phyloP scores from a whole-genome alignment of 495 filamentous ascomycete species.

The Elasticomyces elasticus region DNA sequence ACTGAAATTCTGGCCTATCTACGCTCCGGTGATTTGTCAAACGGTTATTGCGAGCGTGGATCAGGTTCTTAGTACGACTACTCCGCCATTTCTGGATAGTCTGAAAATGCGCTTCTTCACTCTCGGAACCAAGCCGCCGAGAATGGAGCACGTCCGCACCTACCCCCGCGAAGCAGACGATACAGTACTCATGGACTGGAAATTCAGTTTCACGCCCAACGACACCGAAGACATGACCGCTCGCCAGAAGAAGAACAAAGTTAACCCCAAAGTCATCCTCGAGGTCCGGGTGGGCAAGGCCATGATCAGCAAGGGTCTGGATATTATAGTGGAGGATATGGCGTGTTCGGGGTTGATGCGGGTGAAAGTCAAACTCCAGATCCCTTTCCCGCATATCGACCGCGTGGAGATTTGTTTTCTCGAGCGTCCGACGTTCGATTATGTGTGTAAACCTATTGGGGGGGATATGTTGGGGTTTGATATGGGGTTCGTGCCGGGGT shows the following conservation, averaged over 20 bases:
- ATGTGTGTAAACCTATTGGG: slow-evolving; percentile 93
- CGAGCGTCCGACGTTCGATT: slow-evolving; percentile 68
- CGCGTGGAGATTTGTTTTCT: slow-evolving; percentile 86
- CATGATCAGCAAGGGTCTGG: slow-evolving; percentile 88
- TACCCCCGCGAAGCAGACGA: slow-evolving; percentile 95
- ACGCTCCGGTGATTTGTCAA: slow-evolving; percentile 81
- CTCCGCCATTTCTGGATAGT: slow-evolving; percentile 87
- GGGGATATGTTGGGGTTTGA: slow-evolving; percentile 94
- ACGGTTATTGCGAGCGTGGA: slow-evolving; percentile 90
- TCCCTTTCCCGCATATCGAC: slow-evolving; percentile 90
- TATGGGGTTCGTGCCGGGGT: slow-evolving; percentile 94
- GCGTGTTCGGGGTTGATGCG: slow-evolving; percentile 89
- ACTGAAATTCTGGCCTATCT: slow-evolving; percentile 99
- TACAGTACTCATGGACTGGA: slow-evolving; percentile 97
- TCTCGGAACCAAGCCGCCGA: slow-evolving; percentile 86
- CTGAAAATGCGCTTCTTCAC: slow-evolving; percentile 83
- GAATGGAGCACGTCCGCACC: slow-evolving; percentile 94
- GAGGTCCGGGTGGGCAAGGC: slow-evolving; percentile 91
- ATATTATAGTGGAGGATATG: slow-evolving; percentile 97
- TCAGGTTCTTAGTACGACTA: slow-evolving; percentile 83
- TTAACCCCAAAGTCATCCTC: slow-evolving; percentile 92
- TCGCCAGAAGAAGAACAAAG: slow-evolving; percentile 81
- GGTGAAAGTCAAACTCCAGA: slow-evolving; percentile 92
- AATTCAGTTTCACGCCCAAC: slow-evolving; percentile 96
- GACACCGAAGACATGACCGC: slow-evolving; percentile 85